These are phyloP conservation scores for Artemisia annua DNA, from an alignment of 129 eudicot species.

Conservation along the genomic window DNA sequence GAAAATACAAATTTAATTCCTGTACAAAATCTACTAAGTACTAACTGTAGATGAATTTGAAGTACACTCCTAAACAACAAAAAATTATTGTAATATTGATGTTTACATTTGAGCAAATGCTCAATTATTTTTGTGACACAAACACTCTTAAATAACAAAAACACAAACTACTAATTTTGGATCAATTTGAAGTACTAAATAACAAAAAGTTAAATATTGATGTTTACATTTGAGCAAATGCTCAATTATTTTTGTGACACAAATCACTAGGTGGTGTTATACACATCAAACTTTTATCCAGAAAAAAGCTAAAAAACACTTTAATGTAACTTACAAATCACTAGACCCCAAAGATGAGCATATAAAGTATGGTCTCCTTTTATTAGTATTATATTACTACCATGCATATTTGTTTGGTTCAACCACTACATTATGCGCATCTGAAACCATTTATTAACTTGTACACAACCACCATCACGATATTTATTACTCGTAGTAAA, in stretches of 20 bases:
- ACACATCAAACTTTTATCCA: neutral
- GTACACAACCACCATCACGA: too few relatives aligned
- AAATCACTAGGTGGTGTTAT: slow-evolving; percentile 20
- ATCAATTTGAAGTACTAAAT: neutral
- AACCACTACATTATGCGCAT: slow-evolving; percentile 23
- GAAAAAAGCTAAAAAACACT: slow-evolving; percentile 19
- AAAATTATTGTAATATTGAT: neutral
- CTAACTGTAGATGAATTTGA: neutral
- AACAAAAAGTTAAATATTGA: neutral
- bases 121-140: neutral
- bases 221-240: slow-evolving; percentile 19
- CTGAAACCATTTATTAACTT: too few relatives aligned
- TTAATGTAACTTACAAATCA: slow-evolving; percentile 10
- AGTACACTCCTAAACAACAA: slow-evolving; percentile 10
- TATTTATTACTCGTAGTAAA: too few relatives aligned
- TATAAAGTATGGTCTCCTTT: neutral
- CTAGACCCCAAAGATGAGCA: slow-evolving; percentile 19
- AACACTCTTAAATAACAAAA: neutral
- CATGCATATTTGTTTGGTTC: slow-evolving; percentile 21
- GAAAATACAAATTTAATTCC: too few relatives aligned
- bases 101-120: neutral
- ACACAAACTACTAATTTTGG: neutral
- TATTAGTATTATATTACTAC: slow-evolving; percentile 13
- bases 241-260: slow-evolving; percentile 20
- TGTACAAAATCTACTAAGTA: neutral